These are phyloP conservation scores for Lodderomyces beijingensis DNA, from an alignment of 1,139 yeast species.

Conservation along the genomic window DNA sequence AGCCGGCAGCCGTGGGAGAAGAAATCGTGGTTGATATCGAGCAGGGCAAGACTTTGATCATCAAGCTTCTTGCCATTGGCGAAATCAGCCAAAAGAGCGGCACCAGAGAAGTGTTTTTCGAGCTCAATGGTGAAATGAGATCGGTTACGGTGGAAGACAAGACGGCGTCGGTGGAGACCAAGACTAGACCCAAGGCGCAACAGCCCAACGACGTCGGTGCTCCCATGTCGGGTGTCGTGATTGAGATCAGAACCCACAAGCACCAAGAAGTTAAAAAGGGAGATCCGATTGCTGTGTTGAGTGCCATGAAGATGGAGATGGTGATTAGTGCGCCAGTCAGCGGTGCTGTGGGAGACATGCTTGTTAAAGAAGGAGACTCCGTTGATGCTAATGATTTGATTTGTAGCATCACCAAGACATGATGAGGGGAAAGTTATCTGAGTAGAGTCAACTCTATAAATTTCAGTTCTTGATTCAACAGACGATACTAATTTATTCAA, in stretches of 20 bases:
- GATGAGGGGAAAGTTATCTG: too few species aligned
- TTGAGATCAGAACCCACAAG: constrained; percentile 85
- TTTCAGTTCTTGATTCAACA: too few species aligned
- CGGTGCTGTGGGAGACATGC: constrained; percentile 75
- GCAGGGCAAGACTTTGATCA: constrained; percentile 88
- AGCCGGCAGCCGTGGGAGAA: constrained; percentile 83
- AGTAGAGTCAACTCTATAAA: too few species aligned
- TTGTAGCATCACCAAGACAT: constrained; percentile 35
- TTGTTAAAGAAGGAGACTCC: constrained; percentile 85
- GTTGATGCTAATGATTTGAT: constrained; percentile 91
- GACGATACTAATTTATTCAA: too few species aligned
- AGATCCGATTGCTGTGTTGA: constrained; percentile 87
- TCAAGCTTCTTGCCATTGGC: constrained; percentile 90
- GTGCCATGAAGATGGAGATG: constrained; percentile 99
- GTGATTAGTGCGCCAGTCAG: constrained; percentile 88
- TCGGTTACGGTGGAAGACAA: constrained; percentile 90
- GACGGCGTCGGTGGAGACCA: constrained; percentile 76
- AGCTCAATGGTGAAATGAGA: constrained; percentile 97
- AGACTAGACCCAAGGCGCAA: constrained; percentile 88
- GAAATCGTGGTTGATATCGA: constrained; percentile 88
- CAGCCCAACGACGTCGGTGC: constrained; percentile 95
- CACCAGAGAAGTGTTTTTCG: constrained; percentile 93
- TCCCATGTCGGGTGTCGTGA: constrained; percentile 99
- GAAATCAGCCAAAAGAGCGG: constrained; percentile 85
- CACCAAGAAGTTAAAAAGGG: constrained; percentile 94